These are phyloP conservation scores for Prunus mongolica DNA, from an alignment of 306 rosid genomes.

Conservation along the genomic window DNA sequence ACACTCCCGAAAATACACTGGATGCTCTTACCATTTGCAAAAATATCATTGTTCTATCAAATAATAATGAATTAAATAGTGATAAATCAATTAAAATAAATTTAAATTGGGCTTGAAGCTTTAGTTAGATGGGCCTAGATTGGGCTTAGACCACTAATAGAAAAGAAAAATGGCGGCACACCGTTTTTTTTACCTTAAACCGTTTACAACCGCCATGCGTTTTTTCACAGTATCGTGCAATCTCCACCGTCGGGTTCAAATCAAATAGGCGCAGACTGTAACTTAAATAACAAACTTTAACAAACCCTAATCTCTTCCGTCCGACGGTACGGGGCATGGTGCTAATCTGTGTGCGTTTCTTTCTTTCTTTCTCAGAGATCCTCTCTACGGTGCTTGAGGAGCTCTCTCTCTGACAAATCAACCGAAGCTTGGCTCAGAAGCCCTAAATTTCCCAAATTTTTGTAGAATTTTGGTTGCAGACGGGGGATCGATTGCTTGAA, in stretches of 20 bases:
- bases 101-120: too few species aligned
- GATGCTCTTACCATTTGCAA: too few species aligned
- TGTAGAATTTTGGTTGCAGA: slow-evolving; percentile 29
- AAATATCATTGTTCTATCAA: too few species aligned
- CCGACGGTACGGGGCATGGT: neutral
- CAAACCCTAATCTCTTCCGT: neutral
- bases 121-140: too few species aligned
- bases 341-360: neutral
- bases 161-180: too few species aligned
- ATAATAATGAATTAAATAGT: too few species aligned
- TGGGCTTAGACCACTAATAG: too few species aligned
- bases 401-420: neutral
- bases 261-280: neutral
- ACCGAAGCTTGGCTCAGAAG: neutral
- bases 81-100: too few species aligned
- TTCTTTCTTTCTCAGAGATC: neutral
- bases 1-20: too few species aligned
- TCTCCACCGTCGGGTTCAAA: neutral
- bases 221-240: neutral
- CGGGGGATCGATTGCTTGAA: neutral
- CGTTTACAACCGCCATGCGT: neutral
- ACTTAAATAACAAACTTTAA: neutral
- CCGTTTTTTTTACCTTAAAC: too few species aligned
- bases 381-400: neutral
- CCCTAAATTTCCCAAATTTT: slow-evolving; percentile 18